A percentile compares a stretch with the other conserved stretches of the same genome.
phyloP scores from a whole-genome alignment of 2,329 filamentous ascomycete species.

The Aspergillus sp. region DNA sequence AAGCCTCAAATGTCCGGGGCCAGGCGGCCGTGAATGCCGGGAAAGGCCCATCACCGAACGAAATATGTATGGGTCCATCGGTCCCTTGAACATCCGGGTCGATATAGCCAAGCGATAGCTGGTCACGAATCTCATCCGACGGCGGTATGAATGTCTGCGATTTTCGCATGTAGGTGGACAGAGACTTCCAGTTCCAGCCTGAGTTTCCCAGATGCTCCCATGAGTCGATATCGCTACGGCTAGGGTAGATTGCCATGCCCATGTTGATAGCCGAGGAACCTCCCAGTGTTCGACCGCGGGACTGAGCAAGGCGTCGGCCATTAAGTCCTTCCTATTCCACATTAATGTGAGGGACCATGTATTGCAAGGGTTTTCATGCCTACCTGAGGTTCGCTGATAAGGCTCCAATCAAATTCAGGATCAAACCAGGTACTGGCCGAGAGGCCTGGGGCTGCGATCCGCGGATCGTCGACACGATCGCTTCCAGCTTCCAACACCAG shows the following conservation, averaged over 20 bases:
- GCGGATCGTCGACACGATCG: slow-evolving; percentile 20
- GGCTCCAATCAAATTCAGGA: not conserved
- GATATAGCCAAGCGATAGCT: not conserved
- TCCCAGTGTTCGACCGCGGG: slow-evolving; percentile 52
- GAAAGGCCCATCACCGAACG: not conserved
- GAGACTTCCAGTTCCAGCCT: slow-evolving; percentile 47
- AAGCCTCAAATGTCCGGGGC: not conserved
- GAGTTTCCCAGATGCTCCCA: slow-evolving; percentile 50
- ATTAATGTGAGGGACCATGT: not conserved
- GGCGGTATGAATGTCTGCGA: slow-evolving; percentile 29
- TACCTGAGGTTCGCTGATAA: not conserved
- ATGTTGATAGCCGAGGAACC: slow-evolving; percentile 51
- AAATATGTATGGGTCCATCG: not conserved
- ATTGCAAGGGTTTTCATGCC: no score
- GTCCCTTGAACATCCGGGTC: not conserved
- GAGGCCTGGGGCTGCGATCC: slow-evolving; percentile 18
- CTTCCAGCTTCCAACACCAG: slow-evolving; percentile 29
- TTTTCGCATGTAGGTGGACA: slow-evolving; percentile 55
- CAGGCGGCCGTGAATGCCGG: not conserved
- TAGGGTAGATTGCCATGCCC: slow-evolving; percentile 24
- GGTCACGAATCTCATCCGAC: not conserved
- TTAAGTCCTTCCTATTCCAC: slow-evolving; percentile 30
- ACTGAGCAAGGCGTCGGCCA: slow-evolving; percentile 42
- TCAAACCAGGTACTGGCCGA: not conserved
- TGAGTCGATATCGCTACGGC: slow-evolving; percentile 43